Percentiles rank a stretch among this genome's conserved stretches.
Conservation (phyloP, 495 filamentous ascomycete genomes). For the Trichoderma virens region DNA sequence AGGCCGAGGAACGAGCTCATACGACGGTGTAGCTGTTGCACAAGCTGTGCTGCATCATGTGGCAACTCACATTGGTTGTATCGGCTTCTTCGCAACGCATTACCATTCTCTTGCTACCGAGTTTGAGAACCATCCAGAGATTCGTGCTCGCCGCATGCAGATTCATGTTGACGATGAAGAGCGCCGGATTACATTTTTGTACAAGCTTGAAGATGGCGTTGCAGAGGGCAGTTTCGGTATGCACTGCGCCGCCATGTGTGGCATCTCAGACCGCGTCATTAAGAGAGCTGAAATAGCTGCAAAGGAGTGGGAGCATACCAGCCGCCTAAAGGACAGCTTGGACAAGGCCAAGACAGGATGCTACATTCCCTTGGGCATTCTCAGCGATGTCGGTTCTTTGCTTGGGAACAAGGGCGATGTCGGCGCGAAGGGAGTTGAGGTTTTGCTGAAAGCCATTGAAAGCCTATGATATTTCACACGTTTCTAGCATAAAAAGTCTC, state of each 20-base stretch:
- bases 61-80: constrained; percentile 82
- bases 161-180: constrained; percentile 87
- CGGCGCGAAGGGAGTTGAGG: constrained; percentile 51
- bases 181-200: constrained; percentile 82
- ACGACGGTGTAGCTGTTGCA: constrained; percentile 94
- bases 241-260: constrained; percentile 98
- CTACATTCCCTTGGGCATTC: constrained; percentile 76
- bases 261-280: constrained; percentile 76
- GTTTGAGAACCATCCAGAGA: constrained; percentile 82
- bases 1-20: constrained; percentile 85
- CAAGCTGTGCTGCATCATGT: constrained; percentile 95
- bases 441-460: constrained; percentile 70
- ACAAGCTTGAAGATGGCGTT: constrained; percentile 89
- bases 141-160: constrained; percentile 78
- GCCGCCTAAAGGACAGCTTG: constrained; percentile 75
- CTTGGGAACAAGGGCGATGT: constrained; percentile 49
- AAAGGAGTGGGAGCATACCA: constrained; percentile 91
- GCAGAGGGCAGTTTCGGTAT: constrained; percentile 98
- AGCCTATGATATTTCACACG: constrained; percentile 41
- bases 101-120: constrained; percentile 91
- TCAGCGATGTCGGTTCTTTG: constrained; percentile 86
- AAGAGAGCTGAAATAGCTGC: constrained; percentile 85
- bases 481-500: background rate
- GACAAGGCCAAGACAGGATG: constrained; percentile 67
- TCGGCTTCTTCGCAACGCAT: constrained; percentile 97